Conservation (phyloP, 371 early-diverging fungal species). For the Mortierella sp. region DNA sequence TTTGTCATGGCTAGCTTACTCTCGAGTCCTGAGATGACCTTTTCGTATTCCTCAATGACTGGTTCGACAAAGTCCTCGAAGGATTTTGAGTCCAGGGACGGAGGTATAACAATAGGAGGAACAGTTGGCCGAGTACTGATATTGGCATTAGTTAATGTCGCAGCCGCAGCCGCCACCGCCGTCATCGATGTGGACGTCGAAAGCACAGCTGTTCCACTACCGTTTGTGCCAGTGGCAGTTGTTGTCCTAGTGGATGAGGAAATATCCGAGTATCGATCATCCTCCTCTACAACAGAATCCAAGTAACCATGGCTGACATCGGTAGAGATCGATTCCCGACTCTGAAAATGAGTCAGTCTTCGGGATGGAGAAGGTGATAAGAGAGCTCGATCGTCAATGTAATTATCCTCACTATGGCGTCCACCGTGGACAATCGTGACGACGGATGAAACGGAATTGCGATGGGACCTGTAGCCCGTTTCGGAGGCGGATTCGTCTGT, state of each 20-base stretch:
- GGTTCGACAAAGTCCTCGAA: constrained; percentile 76
- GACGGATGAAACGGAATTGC: constrained; percentile 25
- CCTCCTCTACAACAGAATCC: constrained; percentile 39
- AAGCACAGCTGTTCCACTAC: no score
- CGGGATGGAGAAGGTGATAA: constrained; percentile 33
- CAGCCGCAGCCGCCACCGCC: no score
- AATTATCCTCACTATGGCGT: constrained; percentile 20
- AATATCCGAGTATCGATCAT: constrained; percentile 29
- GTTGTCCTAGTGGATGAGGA: constrained; percentile 32
- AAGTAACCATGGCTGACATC: constrained; percentile 36
- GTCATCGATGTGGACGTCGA: neutral
- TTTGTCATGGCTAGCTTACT: constrained; percentile 65
- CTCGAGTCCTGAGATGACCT: constrained; percentile 68
- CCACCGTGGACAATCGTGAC: constrained; percentile 17
- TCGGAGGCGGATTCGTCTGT: neutral
- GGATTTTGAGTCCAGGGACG: constrained; percentile 22
- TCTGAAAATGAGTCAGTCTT: constrained; percentile 26
- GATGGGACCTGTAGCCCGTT: constrained; percentile 18
- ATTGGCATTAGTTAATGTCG: neutral
- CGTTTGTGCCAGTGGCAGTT: neutral
- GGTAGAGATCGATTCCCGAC: constrained; percentile 41
- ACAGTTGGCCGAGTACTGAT: constrained; percentile 11
- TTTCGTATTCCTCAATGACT: constrained; percentile 79
- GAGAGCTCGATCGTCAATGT: constrained; percentile 25
- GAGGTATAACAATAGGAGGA: constrained; percentile 20